Percentiles rank a stretch among this genome's conserved stretches.
phyloP scores from a whole-genome alignment of 2,329 filamentous ascomycete genomes.

The Pleoardoris graminearum region DNA sequence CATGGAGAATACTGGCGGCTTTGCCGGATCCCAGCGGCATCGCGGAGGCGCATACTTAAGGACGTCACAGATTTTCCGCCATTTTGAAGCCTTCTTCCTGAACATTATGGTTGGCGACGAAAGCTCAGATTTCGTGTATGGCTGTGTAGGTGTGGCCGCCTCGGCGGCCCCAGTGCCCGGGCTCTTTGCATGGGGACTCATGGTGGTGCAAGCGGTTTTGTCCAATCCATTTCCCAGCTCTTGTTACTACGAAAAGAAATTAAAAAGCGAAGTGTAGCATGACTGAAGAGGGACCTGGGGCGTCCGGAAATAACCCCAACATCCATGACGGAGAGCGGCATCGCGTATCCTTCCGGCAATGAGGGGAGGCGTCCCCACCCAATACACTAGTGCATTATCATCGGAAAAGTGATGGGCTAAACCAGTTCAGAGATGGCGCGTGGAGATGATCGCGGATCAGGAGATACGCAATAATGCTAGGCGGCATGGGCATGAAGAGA shows the following conservation, averaged over 20 bases:
- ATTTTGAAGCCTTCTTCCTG: not conserved
- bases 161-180: not conserved
- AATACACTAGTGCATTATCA: not conserved
- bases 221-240: conserved; percentile 1
- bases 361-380: not conserved
- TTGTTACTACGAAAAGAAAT: not conserved
- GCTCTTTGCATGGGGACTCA: not conserved
- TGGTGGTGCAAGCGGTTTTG: not conserved
- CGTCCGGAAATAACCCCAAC: not conserved
- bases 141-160: not conserved
- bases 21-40: conserved; percentile 68
- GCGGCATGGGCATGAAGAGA: too few relatives aligned
- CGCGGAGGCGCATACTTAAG: conserved; percentile 65
- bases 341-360: not conserved
- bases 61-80: conserved; percentile 29
- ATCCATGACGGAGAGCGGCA: conserved; percentile 3
- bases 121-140: not conserved
- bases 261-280: not conserved
- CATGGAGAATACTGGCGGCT: conserved; percentile 70
- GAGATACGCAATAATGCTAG: too few relatives aligned
- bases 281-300: not conserved
- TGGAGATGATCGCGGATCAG: too few relatives aligned
- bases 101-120: not conserved
- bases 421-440: not conserved
- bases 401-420: not conserved